phyloP scores from a whole-genome alignment of 2,329 filamentous ascomycete species.

The Trichoderma sp. region DNA sequence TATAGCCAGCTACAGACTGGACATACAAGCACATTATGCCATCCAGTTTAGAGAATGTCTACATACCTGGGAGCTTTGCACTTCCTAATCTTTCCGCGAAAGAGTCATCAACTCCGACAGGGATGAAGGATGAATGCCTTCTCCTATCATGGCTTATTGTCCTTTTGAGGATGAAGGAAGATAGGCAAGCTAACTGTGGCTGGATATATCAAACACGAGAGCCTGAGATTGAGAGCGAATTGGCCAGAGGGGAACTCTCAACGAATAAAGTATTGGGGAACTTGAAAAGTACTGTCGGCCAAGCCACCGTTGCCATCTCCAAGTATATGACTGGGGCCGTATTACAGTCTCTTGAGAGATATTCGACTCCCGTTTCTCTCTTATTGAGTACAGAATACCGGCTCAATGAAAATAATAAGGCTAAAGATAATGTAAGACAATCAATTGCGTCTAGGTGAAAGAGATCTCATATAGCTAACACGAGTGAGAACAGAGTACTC shows the following conservation, averaged over 20 bases:
- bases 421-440: not conserved
- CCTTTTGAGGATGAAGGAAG: constrained; percentile 42
- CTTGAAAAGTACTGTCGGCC: not conserved
- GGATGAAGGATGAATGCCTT: constrained; percentile 34
- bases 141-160: constrained; percentile 45
- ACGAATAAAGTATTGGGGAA: not conserved
- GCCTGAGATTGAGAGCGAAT: not conserved
- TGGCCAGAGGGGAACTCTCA: not conserved
- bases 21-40: not conserved
- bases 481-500: not conserved
- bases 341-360: not conserved
- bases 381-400: not conserved
- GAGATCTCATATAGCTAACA: not conserved
- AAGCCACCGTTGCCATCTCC: not conserved
- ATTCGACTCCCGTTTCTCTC: not conserved
- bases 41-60: not conserved
- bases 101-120: not conserved
- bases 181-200: constrained; percentile 35
- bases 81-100: not conserved
- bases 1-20: not conserved
- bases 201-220: constrained; percentile 23
- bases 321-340: too few relatives aligned
- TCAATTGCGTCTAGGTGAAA: not conserved
- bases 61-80: not conserved
- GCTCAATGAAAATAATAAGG: not conserved